Percentiles rank a stretch among this genome's conserved stretches.
phyloP scores from a whole-genome alignment of 2,329 filamentous ascomycete genomes.

The Epichloe glyceriae region DNA sequence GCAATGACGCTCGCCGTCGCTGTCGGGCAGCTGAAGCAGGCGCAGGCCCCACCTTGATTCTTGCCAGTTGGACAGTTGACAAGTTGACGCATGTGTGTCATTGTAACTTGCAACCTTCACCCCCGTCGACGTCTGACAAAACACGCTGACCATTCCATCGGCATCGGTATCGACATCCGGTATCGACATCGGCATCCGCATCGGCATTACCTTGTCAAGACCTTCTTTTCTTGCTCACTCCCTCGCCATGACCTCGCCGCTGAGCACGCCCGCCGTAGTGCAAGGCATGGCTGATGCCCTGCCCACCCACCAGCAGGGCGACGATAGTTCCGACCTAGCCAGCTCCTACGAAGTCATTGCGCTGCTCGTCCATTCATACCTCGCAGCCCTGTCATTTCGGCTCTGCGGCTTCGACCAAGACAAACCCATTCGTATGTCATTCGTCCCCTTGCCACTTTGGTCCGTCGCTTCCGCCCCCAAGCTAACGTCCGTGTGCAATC shows the following conservation, averaged over 20 bases:
- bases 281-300: constrained; percentile 46
- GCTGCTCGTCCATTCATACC: constrained; percentile 70
- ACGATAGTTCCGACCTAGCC: constrained; percentile 49
- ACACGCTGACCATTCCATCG: not conserved
- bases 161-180: not conserved
- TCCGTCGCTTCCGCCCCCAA: not conserved
- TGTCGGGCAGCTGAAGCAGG: no score
- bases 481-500: constrained; percentile 1
- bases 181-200: not conserved
- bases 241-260: constrained; percentile 13
- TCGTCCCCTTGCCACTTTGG: not conserved
- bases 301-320: constrained; percentile 37
- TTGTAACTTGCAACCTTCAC: not conserved
- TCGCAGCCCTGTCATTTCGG: constrained; percentile 68
- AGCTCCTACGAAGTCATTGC: constrained; percentile 72
- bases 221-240: not conserved
- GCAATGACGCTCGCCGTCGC: not conserved
- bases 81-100: no score
- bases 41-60: not conserved
- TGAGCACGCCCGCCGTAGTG: constrained; percentile 29
- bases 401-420: constrained; percentile 78
- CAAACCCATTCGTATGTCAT: constrained; percentile 50
- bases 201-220: not conserved
- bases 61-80: no score
- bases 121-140: not conserved